These are phyloP conservation scores for Microbotryum intermedium DNA, from an alignment of 1,284 basidiomycete species.

Conservation along the genomic window DNA sequence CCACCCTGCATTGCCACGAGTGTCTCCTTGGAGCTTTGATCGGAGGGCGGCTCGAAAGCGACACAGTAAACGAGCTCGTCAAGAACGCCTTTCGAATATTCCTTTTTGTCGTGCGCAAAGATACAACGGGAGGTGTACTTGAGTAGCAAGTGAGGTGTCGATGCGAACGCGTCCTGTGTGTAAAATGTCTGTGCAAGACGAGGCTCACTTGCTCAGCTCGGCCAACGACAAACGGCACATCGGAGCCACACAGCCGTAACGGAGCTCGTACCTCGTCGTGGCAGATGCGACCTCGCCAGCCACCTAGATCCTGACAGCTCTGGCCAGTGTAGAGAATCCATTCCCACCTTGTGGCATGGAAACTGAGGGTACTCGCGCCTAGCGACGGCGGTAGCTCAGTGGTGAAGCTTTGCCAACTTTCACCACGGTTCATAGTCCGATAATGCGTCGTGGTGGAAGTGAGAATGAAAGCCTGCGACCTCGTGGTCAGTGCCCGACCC, in stretches of 20 bases:
- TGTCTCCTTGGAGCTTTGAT: background rate
- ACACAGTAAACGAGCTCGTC: conserved; percentile 74
- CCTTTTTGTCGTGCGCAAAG: conserved; percentile 73
- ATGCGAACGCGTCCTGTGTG: conserved; percentile 69
- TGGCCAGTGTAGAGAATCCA: conserved; percentile 77
- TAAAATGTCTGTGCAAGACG: conserved; percentile 56
- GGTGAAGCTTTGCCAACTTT: conserved; percentile 70
- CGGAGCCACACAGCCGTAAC: background rate
- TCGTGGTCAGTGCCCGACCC: background rate
- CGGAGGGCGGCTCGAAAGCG: conserved; percentile 57
- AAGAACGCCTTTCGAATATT: conserved; percentile 65
- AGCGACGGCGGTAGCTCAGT: conserved; percentile 56
- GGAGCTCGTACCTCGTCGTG: conserved; percentile 57
- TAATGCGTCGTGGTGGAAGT: conserved; percentile 65
- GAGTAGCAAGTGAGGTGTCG: conserved; percentile 53
- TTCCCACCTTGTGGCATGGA: conserved; percentile 57
- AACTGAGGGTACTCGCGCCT: conserved; percentile 59
- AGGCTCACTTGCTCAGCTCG: background rate
- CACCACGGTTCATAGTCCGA: conserved; percentile 73
- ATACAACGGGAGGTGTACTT: conserved; percentile 64
- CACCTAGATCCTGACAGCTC: conserved; percentile 54
- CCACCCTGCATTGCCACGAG: background rate
- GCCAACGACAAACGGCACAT: background rate
- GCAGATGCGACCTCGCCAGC: conserved; percentile 54
- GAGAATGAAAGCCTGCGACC: conserved; percentile 66